A percentile compares a stretch with the other conserved stretches of the same genome.
These are phyloP conservation scores for Lomentospora prolificans DNA, from an alignment of 2,329 filamentous ascomycete genomes.

Conservation along the genomic window DNA sequence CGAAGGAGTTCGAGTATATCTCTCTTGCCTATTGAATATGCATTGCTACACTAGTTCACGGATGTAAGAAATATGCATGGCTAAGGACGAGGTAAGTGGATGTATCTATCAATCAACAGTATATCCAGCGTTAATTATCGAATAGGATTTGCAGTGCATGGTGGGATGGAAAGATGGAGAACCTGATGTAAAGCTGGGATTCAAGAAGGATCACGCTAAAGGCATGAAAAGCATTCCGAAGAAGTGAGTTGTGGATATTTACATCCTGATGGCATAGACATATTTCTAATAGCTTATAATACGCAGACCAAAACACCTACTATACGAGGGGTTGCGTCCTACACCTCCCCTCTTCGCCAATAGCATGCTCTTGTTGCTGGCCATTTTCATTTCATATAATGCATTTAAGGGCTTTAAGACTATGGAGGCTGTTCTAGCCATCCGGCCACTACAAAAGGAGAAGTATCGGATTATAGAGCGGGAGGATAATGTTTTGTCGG, in stretches of 20 bases:
- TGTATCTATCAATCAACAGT: neutral
- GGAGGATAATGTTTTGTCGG: neutral
- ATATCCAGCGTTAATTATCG: neutral
- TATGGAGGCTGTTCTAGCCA: neutral
- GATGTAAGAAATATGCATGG: neutral
- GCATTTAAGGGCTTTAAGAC: neutral
- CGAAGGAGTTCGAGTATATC: neutral
- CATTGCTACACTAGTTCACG: constrained; percentile 2
- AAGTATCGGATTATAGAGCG: neutral
- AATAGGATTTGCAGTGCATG: neutral
- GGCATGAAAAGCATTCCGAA: too few species aligned
- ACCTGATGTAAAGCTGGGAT: neutral
- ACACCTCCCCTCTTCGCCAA: neutral
- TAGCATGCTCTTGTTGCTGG: neutral
- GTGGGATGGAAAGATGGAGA: neutral
- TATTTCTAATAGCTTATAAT: neutral
- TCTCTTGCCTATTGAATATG: neutral
- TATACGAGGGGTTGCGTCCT: neutral
- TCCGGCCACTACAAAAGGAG: neutral
- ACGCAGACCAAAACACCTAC: neutral
- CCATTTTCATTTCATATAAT: neutral
- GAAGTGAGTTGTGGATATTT: neutral
- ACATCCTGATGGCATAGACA: neutral
- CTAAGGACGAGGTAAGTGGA: neutral
- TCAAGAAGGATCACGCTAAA: neutral